Evolutionary conservation across 1,284 basidiomycete genomes (phyloP).

Genomic region (Hemileia vastatrix): DNA sequence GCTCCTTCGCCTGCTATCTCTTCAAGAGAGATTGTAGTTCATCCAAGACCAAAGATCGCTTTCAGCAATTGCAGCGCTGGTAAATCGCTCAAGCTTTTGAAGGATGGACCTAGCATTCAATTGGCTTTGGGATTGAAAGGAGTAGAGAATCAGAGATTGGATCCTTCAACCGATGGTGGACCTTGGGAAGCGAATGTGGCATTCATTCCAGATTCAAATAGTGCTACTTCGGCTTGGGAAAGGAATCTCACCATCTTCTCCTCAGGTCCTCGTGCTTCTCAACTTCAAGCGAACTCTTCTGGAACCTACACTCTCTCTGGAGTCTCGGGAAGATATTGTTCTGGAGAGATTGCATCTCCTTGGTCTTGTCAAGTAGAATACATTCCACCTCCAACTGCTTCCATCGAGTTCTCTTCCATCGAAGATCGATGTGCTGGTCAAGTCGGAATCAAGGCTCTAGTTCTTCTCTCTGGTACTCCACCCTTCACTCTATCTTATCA

Average conservation of each 20-base stretch:
- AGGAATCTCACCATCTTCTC: constrained; percentile 26
- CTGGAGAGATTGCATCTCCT: constrained; percentile 69
- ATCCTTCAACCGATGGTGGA: constrained; percentile 54
- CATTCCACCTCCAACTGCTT: constrained; percentile 61
- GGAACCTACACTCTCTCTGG: constrained; percentile 69
- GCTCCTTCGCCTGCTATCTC: constrained; percentile 30
- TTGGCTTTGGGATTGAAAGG: constrained; percentile 45
- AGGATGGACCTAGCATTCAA: constrained; percentile 55
- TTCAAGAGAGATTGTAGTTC: constrained; percentile 59
- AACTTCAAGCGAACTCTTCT: constrained; percentile 47
- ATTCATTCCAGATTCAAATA: constrained; percentile 49
- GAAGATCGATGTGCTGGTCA: constrained; percentile 78
- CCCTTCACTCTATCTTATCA: constrained; percentile 77
- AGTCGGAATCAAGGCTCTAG: constrained; percentile 75
- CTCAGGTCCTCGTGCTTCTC: constrained; percentile 19
- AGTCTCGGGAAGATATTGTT: constrained; percentile 63
- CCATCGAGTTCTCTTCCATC: constrained; percentile 79
- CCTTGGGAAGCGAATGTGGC: constrained; percentile 59
- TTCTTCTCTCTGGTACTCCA: constrained; percentile 76
- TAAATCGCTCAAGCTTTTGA: constrained; percentile 61
- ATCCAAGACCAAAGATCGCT: constrained; percentile 62
- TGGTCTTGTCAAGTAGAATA: constrained; percentile 56
- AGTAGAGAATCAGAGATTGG: constrained; percentile 46
- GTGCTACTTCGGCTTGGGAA: constrained; percentile 37
- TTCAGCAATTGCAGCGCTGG: constrained; percentile 67